These are phyloP conservation scores for Suillus paluster DNA, from an alignment of 768 basidiomycete genomes.

Conservation along the genomic window DNA sequence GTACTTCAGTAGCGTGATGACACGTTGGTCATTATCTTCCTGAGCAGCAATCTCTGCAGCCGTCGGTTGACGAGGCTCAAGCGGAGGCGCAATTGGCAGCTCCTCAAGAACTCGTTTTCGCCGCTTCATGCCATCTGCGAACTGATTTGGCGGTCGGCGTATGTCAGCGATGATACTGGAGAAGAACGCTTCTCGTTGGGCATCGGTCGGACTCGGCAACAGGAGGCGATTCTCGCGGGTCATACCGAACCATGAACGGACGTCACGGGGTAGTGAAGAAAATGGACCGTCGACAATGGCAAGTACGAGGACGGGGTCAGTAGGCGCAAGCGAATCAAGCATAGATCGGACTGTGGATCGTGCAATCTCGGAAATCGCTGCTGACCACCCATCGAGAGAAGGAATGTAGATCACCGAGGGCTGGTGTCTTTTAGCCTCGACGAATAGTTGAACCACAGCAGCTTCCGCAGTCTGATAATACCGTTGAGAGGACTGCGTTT, in stretches of 20 bases:
- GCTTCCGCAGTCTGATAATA: slow-evolving; percentile 79
- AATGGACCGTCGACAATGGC: slow-evolving; percentile 85
- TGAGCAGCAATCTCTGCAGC: slow-evolving; percentile 83
- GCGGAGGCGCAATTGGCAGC: slow-evolving; percentile 86
- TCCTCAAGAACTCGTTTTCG: slow-evolving; percentile 84
- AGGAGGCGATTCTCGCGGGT: slow-evolving; percentile 75
- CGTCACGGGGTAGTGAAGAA: slow-evolving; percentile 74
- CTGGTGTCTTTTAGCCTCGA: slow-evolving; percentile 96
- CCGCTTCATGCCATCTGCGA: slow-evolving; percentile 87
- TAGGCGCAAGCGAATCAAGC: slow-evolving; percentile 88
- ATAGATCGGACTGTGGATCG: slow-evolving; percentile 86
- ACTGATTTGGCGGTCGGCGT: slow-evolving; percentile 78
- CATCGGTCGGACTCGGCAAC: slow-evolving; percentile 53
- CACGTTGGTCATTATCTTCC: slow-evolving; percentile 77
- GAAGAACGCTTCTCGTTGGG: slow-evolving; percentile 79
- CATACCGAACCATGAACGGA: slow-evolving; percentile 89
- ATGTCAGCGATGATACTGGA: slow-evolving; percentile 70
- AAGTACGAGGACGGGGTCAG: slow-evolving; percentile 91
- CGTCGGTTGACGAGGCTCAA: slow-evolving; percentile 83
- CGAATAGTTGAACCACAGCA: slow-evolving; percentile 90
- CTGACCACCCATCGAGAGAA: slow-evolving; percentile 83
- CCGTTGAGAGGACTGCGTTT: slow-evolving; percentile 8
- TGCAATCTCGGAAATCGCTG: slow-evolving; percentile 82
- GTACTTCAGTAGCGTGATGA: slow-evolving; percentile 83
- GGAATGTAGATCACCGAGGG: slow-evolving; percentile 97